These are phyloP conservation scores for Jimgerdemannia flammicorona DNA, from an alignment of 192 early-diverging fungal genomes.

Conservation along the genomic window DNA sequence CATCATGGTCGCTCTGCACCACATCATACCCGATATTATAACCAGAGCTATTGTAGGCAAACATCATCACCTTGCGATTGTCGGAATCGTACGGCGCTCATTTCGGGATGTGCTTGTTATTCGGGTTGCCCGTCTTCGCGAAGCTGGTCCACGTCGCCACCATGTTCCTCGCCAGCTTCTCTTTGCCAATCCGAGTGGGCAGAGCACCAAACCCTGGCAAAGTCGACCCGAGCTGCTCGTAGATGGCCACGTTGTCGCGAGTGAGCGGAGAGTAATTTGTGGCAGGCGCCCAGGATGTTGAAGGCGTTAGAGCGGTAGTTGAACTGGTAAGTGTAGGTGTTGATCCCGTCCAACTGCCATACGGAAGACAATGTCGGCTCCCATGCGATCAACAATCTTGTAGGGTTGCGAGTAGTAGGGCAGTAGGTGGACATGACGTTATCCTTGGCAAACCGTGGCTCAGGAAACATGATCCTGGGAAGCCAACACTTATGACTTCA, in stretches of 20 bases:
- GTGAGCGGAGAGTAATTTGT: constrained; percentile 13
- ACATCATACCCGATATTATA: background rate
- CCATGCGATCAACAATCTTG: constrained; percentile 13
- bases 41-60: constrained; percentile 7
- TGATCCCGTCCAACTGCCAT: constrained; percentile 6
- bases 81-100: constrained; percentile 13
- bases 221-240: too few species aligned
- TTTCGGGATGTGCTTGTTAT: constrained; percentile 21
- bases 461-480: constrained; percentile 12
- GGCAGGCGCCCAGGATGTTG: constrained; percentile 18
- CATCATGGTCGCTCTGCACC: background rate
- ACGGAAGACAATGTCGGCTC: constrained; percentile 16
- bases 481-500: too few species aligned
- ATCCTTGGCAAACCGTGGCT: constrained; percentile 8
- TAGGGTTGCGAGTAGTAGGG: constrained; percentile 11
- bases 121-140: constrained; percentile 37
- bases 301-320: constrained; percentile 23
- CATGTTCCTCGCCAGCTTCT: constrained; percentile 31
- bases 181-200: constrained; percentile 20
- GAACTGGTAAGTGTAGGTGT: constrained; percentile 16
- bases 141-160: constrained; percentile 25
- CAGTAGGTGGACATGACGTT: too few species aligned
- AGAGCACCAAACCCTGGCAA: background rate
- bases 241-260: constrained; percentile 11
- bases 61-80: constrained; percentile 13